Percentiles rank a stretch among this genome's conserved stretches.
Evolutionary conservation across 2,329 filamentous ascomycete genomes (phyloP).

Genomic region (Fusarium pseudograminearum): DNA sequence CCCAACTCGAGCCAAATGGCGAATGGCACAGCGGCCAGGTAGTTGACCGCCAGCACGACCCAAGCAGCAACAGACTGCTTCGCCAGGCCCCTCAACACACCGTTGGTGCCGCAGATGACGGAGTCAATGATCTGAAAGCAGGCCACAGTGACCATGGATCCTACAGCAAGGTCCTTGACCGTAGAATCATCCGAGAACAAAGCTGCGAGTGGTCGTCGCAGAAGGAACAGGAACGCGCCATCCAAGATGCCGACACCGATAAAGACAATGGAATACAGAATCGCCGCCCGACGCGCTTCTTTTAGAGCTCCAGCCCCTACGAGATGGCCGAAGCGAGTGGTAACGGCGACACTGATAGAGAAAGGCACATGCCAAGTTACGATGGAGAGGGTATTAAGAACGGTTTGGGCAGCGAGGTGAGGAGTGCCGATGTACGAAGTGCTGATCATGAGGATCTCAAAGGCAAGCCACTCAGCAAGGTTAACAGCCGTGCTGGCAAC

Average conservation of each 20-base stretch:
- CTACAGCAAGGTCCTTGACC: constrained; percentile 26
- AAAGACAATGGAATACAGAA: constrained; percentile 35
- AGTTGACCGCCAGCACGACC: constrained; percentile 39
- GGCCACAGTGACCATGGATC: constrained; percentile 33
- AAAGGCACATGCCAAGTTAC: constrained; percentile 59
- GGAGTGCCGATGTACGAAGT: constrained; percentile 59
- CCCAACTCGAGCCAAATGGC: constrained; percentile 41
- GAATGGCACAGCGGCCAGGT: constrained; percentile 36
- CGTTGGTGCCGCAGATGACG: constrained; percentile 39
- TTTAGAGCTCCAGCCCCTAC: constrained; percentile 51
- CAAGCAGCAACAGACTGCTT: constrained; percentile 41
- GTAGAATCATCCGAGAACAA: constrained; percentile 36
- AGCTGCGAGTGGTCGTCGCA: constrained; percentile 28
- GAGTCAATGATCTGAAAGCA: constrained; percentile 40
- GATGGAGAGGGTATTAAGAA: constrained; percentile 56
- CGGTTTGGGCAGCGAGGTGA: constrained; percentile 57
- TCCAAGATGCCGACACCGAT: constrained; percentile 29
- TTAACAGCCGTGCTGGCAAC: constrained; percentile 57
- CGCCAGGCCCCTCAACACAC: constrained; percentile 35
- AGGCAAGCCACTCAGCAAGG: constrained; percentile 59
- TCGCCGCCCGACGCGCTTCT: constrained; percentile 31
- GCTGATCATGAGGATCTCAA: constrained; percentile 60
- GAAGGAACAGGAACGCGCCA: constrained; percentile 27
- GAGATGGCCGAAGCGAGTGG: constrained; percentile 58
- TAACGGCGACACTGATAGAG: constrained; percentile 57